Evolutionary conservation across 495 filamentous ascomycete species (phyloP).

Genomic region (Penicillium salamii): DNA sequence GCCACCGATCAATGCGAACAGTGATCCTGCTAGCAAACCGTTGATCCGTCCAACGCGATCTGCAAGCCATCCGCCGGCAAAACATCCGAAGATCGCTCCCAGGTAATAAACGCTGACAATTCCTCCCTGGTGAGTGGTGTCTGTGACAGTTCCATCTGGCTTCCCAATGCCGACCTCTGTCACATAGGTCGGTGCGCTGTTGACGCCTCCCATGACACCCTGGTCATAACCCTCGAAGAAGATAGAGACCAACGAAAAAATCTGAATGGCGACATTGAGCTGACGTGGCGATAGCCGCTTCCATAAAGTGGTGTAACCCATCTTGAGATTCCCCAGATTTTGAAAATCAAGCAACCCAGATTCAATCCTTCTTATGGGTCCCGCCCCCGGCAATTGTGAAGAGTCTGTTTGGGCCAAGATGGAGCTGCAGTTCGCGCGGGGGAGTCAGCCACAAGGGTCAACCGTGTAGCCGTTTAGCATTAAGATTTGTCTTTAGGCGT

Average conservation of each 20-base stretch:
- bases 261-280: slow-evolving; percentile 43
- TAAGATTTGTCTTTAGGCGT: neutral
- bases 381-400: neutral
- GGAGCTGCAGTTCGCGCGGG: slow-evolving; percentile 7
- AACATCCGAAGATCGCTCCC: slow-evolving; percentile 53
- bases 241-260: slow-evolving; percentile 48
- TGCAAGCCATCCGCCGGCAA: slow-evolving; percentile 49
- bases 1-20: slow-evolving; percentile 54
- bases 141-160: slow-evolving; percentile 35
- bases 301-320: slow-evolving; percentile 45
- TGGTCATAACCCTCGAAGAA: slow-evolving; percentile 58
- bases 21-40: slow-evolving; percentile 48
- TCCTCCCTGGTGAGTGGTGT: slow-evolving; percentile 42
- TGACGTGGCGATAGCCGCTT: slow-evolving; percentile 38
- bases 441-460: neutral
- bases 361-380: neutral
- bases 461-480: slow-evolving; percentile 21
- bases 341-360: neutral
- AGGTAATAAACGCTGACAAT: slow-evolving; percentile 56
- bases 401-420: neutral
- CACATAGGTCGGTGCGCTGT: slow-evolving; percentile 39
- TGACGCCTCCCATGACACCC: slow-evolving; percentile 53
- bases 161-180: slow-evolving; percentile 34
- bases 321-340: slow-evolving; percentile 6
- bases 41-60: slow-evolving; percentile 55